Evolutionary conservation across 192 early-diverging fungal species (phyloP).

Genomic region (Coemansia nantahalensis): DNA sequence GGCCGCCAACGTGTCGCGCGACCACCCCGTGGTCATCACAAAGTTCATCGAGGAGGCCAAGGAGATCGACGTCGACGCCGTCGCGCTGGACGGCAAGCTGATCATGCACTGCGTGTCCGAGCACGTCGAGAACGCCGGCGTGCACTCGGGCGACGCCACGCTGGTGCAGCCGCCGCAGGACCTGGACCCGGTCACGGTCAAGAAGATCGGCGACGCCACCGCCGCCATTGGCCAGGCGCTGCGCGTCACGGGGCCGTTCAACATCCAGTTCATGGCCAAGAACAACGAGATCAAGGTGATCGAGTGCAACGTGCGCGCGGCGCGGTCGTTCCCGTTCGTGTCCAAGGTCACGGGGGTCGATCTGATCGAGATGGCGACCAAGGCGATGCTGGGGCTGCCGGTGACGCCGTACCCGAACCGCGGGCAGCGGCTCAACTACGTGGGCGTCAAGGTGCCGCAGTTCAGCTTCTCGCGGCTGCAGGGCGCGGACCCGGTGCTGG

Average conservation of each 20-base stretch:
- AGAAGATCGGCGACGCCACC: slow-evolving; percentile 89
- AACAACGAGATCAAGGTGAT: slow-evolving; percentile 99
- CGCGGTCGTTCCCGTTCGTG: slow-evolving; percentile 96
- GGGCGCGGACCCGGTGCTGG: slow-evolving; percentile 96
- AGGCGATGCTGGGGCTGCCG: slow-evolving; percentile 85
- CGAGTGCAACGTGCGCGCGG: slow-evolving; percentile 97
- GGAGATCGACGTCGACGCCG: slow-evolving; percentile 99
- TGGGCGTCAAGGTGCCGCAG: slow-evolving; percentile 97
- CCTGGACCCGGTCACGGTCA: slow-evolving; percentile 89
- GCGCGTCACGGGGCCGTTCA: slow-evolving; percentile 96
- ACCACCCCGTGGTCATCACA: slow-evolving; percentile 95
- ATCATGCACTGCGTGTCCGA: slow-evolving; percentile 94
- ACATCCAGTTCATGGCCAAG: slow-evolving; percentile 99
- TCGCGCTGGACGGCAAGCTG: slow-evolving; percentile 89
- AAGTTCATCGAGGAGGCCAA: slow-evolving; percentile 99
- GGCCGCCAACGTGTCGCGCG: slow-evolving; percentile 89
- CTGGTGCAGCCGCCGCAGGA: slow-evolving; percentile 94
- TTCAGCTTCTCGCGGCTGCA: slow-evolving; percentile 94
- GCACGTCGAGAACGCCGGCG: slow-evolving; percentile 99
- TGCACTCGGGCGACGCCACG: slow-evolving; percentile 98
- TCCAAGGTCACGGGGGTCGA: slow-evolving; percentile 95
- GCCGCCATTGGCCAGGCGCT: slow-evolving; percentile 89
- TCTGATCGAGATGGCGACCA: slow-evolving; percentile 95
- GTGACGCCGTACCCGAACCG: slow-evolving; percentile 80
- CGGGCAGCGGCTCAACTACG: slow-evolving; percentile 72